These are phyloP conservation scores for Neostapfia colusana DNA, from an alignment of 176 grass and related monocot genomes.

Conservation along the genomic window DNA sequence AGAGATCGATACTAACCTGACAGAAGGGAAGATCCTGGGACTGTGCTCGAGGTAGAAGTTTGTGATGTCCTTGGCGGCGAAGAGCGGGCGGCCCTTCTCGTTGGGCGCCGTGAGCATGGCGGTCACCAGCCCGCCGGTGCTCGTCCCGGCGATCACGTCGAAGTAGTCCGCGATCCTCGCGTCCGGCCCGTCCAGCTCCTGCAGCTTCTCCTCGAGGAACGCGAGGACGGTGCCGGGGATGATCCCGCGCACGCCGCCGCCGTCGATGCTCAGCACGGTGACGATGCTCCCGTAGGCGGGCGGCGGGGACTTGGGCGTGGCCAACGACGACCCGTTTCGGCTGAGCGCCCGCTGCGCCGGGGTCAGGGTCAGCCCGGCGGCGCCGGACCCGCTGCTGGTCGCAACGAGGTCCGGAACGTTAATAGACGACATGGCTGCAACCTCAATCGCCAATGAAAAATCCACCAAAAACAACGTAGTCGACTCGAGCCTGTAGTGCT, in stretches of 20 bases:
- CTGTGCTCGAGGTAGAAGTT: constrained; percentile 44
- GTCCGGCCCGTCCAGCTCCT: not conserved
- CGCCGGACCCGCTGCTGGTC: not conserved
- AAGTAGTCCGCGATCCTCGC: constrained; percentile 63
- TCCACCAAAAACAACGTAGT: not conserved
- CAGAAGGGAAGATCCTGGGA: constrained; percentile 43
- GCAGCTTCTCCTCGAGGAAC: constrained; percentile 54
- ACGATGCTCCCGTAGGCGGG: constrained; percentile 35
- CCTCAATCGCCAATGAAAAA: not conserved
- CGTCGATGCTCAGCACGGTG: constrained; percentile 56
- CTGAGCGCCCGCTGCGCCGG: not conserved
- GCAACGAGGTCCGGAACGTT: not conserved
- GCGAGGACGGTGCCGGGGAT: constrained; percentile 55
- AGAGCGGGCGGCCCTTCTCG: constrained; percentile 17
- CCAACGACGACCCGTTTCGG: not conserved
- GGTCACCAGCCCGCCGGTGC: constrained; percentile 53
- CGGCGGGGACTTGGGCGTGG: not conserved
- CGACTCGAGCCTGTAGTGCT: not conserved
- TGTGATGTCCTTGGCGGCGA: constrained; percentile 49
- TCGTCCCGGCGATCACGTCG: constrained; percentile 71
- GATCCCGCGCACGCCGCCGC: constrained; percentile 51
- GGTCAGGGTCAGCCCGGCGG: not conserved
- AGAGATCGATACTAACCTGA: not conserved
- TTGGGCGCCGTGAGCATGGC: constrained; percentile 49
- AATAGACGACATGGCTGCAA: not conserved